phyloP scores from a whole-genome alignment of 495 filamentous ascomycete genomes.

The Niebla homalea region DNA sequence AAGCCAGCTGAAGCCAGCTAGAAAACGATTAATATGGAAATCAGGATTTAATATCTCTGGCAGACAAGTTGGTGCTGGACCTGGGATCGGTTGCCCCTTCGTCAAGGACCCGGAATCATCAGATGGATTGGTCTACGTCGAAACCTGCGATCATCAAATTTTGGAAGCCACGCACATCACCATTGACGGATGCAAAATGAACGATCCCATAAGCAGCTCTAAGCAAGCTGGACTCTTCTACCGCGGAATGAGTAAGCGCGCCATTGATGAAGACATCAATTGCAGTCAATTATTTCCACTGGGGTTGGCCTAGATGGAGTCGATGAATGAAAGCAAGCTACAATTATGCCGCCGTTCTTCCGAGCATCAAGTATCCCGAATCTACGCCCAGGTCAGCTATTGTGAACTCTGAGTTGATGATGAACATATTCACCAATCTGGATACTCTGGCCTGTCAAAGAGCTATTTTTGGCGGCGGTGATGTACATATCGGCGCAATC shows the following conservation, averaged over 20 bases:
- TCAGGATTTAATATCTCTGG: constrained; percentile 9
- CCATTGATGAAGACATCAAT: not conserved
- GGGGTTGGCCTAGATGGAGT: not conserved
- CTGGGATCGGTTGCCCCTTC: constrained; percentile 8
- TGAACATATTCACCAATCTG: constrained; percentile 30
- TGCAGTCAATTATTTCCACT: not conserved
- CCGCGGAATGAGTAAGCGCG: not conserved
- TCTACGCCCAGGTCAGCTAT: not conserved
- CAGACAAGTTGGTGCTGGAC: not conserved
- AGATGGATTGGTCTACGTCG: constrained; percentile 5
- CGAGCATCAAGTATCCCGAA: not conserved
- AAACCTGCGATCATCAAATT: constrained; percentile 11
- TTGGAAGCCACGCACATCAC: constrained; percentile 8
- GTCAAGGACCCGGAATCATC: not conserved
- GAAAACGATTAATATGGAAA: constrained; percentile 15
- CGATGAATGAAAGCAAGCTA: not conserved
- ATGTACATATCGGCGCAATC: constrained; percentile 41
- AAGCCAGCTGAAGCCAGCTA: not conserved
- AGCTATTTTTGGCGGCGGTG: constrained; percentile 39
- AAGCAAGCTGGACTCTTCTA: constrained; percentile 7
- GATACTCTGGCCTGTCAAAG: constrained; percentile 44
- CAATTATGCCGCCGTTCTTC: not conserved
- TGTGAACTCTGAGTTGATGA: not conserved
- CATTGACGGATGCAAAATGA: constrained; percentile 11
- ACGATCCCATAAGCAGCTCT: constrained; percentile 2